These are phyloP conservation scores for Phytophthora tubulina DNA, from an alignment of 352 stramenopile genomes.

Conservation along the genomic window DNA sequence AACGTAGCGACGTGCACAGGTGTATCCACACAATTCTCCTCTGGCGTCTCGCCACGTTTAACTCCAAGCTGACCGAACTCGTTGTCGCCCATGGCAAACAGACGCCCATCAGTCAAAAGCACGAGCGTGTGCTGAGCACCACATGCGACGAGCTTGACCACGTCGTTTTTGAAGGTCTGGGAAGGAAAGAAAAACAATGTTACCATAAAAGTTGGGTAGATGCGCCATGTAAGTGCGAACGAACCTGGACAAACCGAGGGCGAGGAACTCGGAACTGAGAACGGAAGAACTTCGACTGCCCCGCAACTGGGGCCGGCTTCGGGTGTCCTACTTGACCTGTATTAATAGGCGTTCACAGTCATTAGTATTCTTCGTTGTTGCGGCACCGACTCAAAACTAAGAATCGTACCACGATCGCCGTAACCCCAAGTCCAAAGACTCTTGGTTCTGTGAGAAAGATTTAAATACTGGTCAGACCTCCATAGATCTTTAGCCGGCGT, in stretches of 20 bases:
- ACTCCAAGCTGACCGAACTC: constrained; percentile 74
- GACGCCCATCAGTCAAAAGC: constrained; percentile 62
- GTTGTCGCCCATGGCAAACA: constrained; percentile 84
- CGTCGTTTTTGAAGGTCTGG: constrained; percentile 64
- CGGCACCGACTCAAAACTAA: neutral
- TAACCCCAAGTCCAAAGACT: constrained; percentile 84
- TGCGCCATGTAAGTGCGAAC: neutral
- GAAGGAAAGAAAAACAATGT: neutral
- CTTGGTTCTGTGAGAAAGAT: constrained; percentile 52
- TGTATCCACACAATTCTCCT: constrained; percentile 48
- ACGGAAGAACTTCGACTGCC: constrained; percentile 85
- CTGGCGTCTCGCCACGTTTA: constrained; percentile 33
- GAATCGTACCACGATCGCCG: constrained; percentile 56
- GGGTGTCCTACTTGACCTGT: constrained; percentile 74
- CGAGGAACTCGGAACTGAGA: constrained; percentile 78
- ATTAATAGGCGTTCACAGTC: neutral
- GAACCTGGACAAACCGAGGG: constrained; percentile 74
- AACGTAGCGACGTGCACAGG: constrained; percentile 48
- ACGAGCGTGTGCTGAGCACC: constrained; percentile 79
- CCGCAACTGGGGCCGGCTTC: constrained; percentile 55
- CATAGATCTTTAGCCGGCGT: no score
- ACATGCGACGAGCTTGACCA: constrained; percentile 68
- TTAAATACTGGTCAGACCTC: constrained; percentile 2
- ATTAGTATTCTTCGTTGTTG: constrained; percentile 4
- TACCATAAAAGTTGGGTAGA: neutral